Conservation (phyloP, 305 asterid species). For the Fraxinus velutina region DNA sequence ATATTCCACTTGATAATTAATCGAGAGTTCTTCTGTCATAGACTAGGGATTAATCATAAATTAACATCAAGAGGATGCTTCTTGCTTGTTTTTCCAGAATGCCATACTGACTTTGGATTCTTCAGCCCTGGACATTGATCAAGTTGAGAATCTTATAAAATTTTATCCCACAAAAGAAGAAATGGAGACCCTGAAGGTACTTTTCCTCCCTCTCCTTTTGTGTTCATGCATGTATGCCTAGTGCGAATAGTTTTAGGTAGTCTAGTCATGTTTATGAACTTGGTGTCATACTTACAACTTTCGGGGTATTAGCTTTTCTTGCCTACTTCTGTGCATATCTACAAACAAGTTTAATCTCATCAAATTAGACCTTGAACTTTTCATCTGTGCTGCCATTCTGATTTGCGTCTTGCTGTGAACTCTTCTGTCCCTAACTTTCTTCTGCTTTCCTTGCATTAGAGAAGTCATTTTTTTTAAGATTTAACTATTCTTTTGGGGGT, state of each 20-base stretch:
- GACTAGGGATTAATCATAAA: not conserved
- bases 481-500: not conserved
- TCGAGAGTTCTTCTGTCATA: not conserved
- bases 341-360: not conserved
- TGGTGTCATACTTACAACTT: not conserved
- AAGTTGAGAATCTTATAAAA: constrained; percentile 96
- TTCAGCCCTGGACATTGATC: constrained; percentile 88
- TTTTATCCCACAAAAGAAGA: constrained; percentile 97
- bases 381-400: not conserved
- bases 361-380: not conserved
- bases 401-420: not conserved
- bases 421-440: not conserved
- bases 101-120: constrained; percentile 91
- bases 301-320: not conserved
- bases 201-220: constrained; percentile 4
- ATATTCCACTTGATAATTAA: not conserved
- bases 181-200: constrained; percentile 91
- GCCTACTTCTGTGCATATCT: not conserved
- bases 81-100: constrained; percentile 44
- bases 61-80: constrained; percentile 19
- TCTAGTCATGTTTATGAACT: constrained; percentile 10
- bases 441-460: not conserved
- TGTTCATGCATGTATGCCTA: not conserved
- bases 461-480: not conserved
- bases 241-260: constrained; percentile 1